Evolutionary conservation across 305 asterid species (phyloP), one percentile per base, ranked within the genome.

Genomic region (Lippia alba): DNA sequence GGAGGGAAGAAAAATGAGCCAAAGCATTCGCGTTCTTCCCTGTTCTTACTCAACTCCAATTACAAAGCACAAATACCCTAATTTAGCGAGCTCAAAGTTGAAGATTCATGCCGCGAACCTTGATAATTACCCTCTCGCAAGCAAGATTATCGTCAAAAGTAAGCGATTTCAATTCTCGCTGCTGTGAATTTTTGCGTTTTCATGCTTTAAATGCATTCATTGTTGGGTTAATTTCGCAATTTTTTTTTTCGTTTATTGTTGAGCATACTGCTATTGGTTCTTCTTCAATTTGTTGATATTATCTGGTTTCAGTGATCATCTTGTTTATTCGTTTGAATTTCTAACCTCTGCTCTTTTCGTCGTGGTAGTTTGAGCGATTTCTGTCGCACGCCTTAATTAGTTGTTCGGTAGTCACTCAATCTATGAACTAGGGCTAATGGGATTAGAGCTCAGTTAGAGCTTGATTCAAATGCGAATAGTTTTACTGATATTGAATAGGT

Each of bases 21-120:
- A 41, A 72, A 39, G 30, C 69, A 40, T 73, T 83, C 74, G 55
- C 81, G 77, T 62, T 79, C 78, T 45, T 81, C 79, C 78, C 79
- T 79, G 71, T 83, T 85, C 84, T 72, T 68, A 68, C 72, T 83
- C 76, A 78, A 76, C 67, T 78, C 81, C 95, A 65, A 80, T 84
- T 77, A 33, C 62, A 60, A 34, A 11, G 14, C 66, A 36, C 8
- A 44, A n/a, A 19, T 54, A 36, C 18, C 58, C 63, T 36, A 70
- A 61, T 15, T 63, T 54, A 24, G 45, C 70, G 19, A 72, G 2
- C 30, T 24, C 30, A 24, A 24, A 19, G n/a, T 50, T 32, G 0
- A 69, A 48, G 51, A 34, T 72, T 72, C 74, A 12, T 48, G 70
- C 61, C 24, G 61, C 74, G 14, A 14, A 39, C 39, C 46, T 53